Percentiles rank a stretch among this genome's conserved stretches.
phyloP scores from a whole-genome alignment of 1,284 basidiomycete species.

The Taiwanofungus camphoratus region DNA sequence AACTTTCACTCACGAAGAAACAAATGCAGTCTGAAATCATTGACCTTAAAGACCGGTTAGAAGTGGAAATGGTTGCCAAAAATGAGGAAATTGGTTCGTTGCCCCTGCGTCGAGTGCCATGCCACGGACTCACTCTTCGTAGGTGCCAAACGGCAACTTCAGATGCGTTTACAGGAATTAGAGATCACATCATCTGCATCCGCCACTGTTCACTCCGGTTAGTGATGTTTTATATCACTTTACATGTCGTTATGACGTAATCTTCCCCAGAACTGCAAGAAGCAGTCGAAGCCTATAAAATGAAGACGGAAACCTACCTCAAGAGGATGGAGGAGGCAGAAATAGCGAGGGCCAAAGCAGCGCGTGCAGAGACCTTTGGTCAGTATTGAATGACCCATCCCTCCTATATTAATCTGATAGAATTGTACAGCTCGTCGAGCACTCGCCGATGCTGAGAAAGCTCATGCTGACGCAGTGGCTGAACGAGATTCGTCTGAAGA shows the following conservation, averaged over 20 bases:
- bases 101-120: neutral
- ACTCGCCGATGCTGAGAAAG: conserved; percentile 60
- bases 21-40: conserved; percentile 53
- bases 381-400: conserved; percentile 12
- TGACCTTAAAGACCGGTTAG: conserved; percentile 50
- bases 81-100: conserved; percentile 53
- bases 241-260: neutral
- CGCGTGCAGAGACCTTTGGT: conserved; percentile 63
- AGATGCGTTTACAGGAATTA: conserved; percentile 59
- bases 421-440: conserved; percentile 46
- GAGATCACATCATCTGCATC: conserved; percentile 58
- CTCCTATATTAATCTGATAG: conserved; percentile 7
- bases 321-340: conserved; percentile 67
- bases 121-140: conserved; percentile 3
- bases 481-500: conserved; percentile 53
- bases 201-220: conserved; percentile 56
- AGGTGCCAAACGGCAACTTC: conserved; percentile 59
- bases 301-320: conserved; percentile 56
- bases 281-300: conserved; percentile 59
- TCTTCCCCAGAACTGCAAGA: conserved; percentile 48
- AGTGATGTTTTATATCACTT: conserved; percentile 8
- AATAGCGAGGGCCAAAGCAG: conserved; percentile 58
- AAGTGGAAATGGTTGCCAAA: conserved; percentile 45
- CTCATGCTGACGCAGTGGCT: conserved; percentile 43
- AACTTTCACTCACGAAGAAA: conserved; percentile 50